phyloP scores from a whole-genome alignment of 148 eudicot genomes.

The Rhododendron kiyosumense region DNA sequence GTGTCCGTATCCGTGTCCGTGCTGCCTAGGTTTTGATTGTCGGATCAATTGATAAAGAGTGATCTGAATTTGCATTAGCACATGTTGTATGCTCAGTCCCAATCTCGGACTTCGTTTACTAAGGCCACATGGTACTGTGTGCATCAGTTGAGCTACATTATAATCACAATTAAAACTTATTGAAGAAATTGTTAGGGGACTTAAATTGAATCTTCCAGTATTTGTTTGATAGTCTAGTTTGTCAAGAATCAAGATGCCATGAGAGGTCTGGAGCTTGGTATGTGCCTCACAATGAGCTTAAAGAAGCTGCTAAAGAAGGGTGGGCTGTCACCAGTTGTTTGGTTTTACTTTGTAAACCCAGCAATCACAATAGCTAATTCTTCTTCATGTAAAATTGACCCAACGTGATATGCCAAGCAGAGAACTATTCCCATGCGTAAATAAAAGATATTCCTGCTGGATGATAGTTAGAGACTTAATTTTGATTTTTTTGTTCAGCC shows the following conservation, averaged over 20 bases:
- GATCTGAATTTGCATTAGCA: neutral
- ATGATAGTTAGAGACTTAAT: neutral
- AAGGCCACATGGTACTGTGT: neutral
- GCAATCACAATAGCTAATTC: neutral
- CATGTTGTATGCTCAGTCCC: neutral
- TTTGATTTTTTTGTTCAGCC: neutral
- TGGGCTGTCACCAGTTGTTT: neutral
- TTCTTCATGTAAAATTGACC: neutral
- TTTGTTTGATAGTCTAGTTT: neutral
- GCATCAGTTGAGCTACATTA: neutral
- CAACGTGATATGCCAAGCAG: neutral
- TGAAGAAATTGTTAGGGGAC: neutral
- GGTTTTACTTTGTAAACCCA: neutral
- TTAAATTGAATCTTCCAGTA: neutral
- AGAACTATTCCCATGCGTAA: neutral
- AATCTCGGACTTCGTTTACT: neutral
- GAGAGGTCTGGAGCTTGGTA: neutral
- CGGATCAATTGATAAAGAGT: neutral
- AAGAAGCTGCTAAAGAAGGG: neutral
- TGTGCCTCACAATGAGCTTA: neutral
- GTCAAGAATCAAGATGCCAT: constrained; percentile 2
- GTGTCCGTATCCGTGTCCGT: no score
- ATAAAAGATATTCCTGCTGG: neutral
- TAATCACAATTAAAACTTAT: neutral
- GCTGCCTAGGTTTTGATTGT: neutral